Evolutionary conservation across 1,284 basidiomycete species (phyloP), one percentile per base, ranked within the genome.

Genomic region (Malassezia sympodialis): DNA sequence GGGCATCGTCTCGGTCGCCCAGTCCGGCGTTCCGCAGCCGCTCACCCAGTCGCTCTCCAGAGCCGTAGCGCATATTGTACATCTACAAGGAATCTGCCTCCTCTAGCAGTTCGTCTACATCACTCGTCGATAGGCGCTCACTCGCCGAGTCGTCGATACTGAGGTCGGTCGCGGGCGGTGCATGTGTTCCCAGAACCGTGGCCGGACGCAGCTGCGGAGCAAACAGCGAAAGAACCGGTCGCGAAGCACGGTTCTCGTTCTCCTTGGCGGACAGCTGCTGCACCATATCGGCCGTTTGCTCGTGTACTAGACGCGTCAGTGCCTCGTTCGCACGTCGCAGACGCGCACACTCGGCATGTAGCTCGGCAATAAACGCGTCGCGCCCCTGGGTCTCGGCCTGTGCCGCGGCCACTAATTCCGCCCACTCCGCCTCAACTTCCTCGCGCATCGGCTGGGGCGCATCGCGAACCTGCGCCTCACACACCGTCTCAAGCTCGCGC

Each of bases 361-460:
- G 39, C 37, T 64, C 61, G 2, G 46, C 40, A 17, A 67, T 50
- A 30, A 70, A 69, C 6, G 39, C 41, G n/a, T 69, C 66, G 37
- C 64, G 63, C 34, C 64, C 59, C 10, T 44, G 41, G 10, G 41
- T 49, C 40, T 53, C 35, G 27, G 41, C 28, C 24, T 61, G 39
- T 17, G 67, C 34, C n/a, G 23, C 55, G 0, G 37, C 31, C 6
- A 70, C 24, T 8, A 50, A 32, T 0, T 30, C 47, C 0, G 23
- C 2, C 41, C 55, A 71, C 43, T 69, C 68, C 11, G 56, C 43
- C 35, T 66, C 67, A n/a, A 69, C 67, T 34, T 70, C 69, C 51
- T 69, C 69, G 14, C 67, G 62, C 39, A 67, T 57, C 21, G 63
- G 59, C 21, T 58, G 65, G 14, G 67, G 63, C 2, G 68, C 62